A percentile compares a stretch with the other conserved stretches of the same genome.
Conservation (phyloP, 345 rosid species). For the Euphorbia lathyris region DNA sequence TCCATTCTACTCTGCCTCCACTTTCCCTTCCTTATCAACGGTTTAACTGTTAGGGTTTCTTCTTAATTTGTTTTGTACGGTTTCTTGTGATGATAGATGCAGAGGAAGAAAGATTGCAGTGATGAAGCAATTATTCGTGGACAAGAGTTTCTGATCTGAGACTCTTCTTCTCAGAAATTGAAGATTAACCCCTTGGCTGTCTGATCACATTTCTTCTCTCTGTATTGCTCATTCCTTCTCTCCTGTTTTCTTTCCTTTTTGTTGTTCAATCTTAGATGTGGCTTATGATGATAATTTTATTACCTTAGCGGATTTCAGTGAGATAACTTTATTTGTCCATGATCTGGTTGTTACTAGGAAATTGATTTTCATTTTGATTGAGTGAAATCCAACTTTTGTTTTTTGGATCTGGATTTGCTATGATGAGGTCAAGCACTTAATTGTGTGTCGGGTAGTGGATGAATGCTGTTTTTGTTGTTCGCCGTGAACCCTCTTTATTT, state of each 20-base stretch:
- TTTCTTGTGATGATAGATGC: too few relatives aligned
- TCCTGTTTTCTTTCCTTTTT: too few relatives aligned
- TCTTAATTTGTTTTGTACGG: too few relatives aligned
- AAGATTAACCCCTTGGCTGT: constrained; percentile 99
- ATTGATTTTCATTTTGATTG: not conserved
- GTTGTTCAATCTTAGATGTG: too few relatives aligned
- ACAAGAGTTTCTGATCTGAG: constrained; percentile 99
- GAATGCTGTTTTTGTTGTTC: constrained; percentile 30
- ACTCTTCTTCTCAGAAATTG: constrained; percentile 49
- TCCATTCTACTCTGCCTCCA: too few relatives aligned
- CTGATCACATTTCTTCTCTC: constrained; percentile 57
- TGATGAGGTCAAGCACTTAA: constrained; percentile 67
- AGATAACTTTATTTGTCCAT: constrained; percentile 50
- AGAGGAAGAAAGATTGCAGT: constrained; percentile 29
- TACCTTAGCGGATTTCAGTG: constrained; percentile 99
- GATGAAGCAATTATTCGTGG: constrained; percentile 80
- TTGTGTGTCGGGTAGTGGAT: constrained; percentile 84
- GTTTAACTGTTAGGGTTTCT: too few relatives aligned
- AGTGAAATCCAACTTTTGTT: not conserved
- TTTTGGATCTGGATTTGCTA: constrained; percentile 26
- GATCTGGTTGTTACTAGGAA: constrained; percentile 89
- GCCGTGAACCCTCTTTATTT: constrained; percentile 75
- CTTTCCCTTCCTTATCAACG: too few relatives aligned
- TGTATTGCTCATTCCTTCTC: too few relatives aligned
- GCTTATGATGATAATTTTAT: constrained; percentile 76